Evolutionary conservation across 1,139 yeast genomes (phyloP).

Genomic region (Yamadazyma friedrichii): DNA sequence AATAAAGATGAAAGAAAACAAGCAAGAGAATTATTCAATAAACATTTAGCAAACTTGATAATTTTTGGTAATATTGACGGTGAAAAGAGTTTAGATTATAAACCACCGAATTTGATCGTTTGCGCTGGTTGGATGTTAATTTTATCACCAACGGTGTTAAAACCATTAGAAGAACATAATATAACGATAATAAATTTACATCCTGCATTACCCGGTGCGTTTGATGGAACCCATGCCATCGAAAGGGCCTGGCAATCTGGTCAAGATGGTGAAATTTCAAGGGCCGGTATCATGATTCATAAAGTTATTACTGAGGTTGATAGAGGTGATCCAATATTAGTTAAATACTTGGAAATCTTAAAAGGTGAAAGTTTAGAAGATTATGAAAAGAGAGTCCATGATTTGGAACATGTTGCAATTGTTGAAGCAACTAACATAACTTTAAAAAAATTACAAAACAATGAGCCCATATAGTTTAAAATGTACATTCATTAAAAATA

Average conservation of each 20-base stretch:
- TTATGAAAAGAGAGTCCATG: constrained; percentile 84
- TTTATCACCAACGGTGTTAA: constrained; percentile 71
- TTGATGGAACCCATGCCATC: constrained; percentile 96
- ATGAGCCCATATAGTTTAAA: background rate
- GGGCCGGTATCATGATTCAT: constrained; percentile 97
- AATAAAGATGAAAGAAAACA: constrained; percentile 51
- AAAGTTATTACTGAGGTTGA: constrained; percentile 93
- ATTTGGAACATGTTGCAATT: constrained; percentile 81
- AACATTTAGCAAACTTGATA: constrained; percentile 70
- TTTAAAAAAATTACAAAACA: constrained; percentile 20
- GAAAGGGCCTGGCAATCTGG: constrained; percentile 97
- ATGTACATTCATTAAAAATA: background rate
- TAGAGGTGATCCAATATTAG: constrained; percentile 84
- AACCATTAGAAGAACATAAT: constrained; percentile 57
- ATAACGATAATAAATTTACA: constrained; percentile 87
- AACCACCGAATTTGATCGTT: constrained; percentile 77
- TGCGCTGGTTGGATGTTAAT: constrained; percentile 99
- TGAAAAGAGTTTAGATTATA: constrained; percentile 26
- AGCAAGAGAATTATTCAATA: constrained; percentile 72
- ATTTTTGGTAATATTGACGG: constrained; percentile 45
- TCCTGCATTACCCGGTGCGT: constrained; percentile 96
- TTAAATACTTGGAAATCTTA: constrained; percentile 68
- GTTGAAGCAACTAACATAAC: constrained; percentile 83
- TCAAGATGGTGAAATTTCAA: constrained; percentile 67
- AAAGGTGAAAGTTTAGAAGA: constrained; percentile 75